These are phyloP conservation scores for Clausena lansium DNA, from an alignment of 345 rosid genomes.

Conservation along the genomic window DNA sequence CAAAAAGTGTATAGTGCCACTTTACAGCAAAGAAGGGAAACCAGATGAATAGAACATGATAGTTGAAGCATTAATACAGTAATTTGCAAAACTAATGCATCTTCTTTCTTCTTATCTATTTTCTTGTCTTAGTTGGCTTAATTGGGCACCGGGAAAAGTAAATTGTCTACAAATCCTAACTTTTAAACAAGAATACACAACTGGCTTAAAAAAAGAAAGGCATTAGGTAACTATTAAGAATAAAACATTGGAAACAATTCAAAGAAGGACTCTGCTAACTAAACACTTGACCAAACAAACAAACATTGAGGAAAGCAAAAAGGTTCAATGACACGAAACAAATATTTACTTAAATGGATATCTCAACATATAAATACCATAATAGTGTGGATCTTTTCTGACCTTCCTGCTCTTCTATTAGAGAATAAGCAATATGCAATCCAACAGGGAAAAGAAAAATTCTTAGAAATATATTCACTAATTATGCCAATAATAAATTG, in stretches of 20 bases:
- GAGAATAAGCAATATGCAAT: constrained; percentile 76
- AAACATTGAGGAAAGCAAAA: too few species aligned
- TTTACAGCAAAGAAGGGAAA: neutral
- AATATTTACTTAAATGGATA: too few species aligned
- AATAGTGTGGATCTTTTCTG: constrained; percentile 69
- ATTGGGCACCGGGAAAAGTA: neutral
- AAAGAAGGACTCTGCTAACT: too few species aligned
- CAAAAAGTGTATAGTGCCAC: neutral
- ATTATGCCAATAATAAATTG: too few species aligned
- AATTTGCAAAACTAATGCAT: neutral
- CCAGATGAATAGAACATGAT: neutral
- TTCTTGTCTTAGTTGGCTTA: neutral
- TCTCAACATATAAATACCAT: constrained; percentile 83
- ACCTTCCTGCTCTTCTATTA: constrained; percentile 92
- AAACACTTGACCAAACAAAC: too few species aligned
- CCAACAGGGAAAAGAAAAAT: neutral
- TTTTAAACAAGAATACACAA: too few species aligned
- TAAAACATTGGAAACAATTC: too few species aligned
- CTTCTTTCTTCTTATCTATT: neutral
- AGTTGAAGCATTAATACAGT: neutral
- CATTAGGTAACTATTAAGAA: too few species aligned
- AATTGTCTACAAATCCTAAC: too few species aligned
- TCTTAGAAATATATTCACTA: too few species aligned
- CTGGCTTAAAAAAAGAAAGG: too few species aligned
- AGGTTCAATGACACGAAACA: too few species aligned